Conservation (phyloP, 1,284 basidiomycete genomes). For the Bjerkandera adusta region DNA sequence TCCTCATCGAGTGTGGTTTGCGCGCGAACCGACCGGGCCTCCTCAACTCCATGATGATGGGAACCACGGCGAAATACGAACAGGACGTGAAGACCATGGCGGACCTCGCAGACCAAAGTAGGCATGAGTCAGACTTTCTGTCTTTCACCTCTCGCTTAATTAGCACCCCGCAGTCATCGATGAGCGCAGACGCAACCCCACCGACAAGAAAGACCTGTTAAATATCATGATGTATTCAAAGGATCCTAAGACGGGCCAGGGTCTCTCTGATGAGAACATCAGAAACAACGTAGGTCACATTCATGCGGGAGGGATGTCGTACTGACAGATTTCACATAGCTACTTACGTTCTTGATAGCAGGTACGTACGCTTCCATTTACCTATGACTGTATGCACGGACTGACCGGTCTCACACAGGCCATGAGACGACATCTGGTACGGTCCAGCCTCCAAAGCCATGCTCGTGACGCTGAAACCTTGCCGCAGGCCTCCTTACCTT, state of each 20-base stretch:
- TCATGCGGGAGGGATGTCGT: too few relatives aligned
- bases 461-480: not conserved
- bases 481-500: slow-evolving; percentile 36
- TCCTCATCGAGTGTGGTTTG: slow-evolving; percentile 35
- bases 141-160: too few relatives aligned
- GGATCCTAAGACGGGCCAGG: slow-evolving; percentile 37
- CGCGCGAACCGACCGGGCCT: slow-evolving; percentile 35
- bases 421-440: slow-evolving; percentile 13
- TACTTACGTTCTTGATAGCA: slow-evolving; percentile 51
- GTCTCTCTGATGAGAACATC: slow-evolving; percentile 43
- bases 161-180: not conserved
- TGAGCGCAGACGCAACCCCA: not conserved
- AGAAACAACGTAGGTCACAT: slow-evolving; percentile 44
- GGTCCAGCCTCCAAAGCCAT: not conserved
- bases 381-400: not conserved
- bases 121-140: too few relatives aligned
- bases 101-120: slow-evolving; percentile 38
- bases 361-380: slow-evolving; percentile 25
- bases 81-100: slow-evolving; percentile 38
- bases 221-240: slow-evolving; percentile 1
- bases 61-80: slow-evolving; percentile 37
- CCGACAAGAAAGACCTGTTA: not conserved
- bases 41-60: slow-evolving; percentile 34
- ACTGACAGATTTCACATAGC: too few relatives aligned
- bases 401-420: not conserved